Base-by-base conservation (phyloP, 148 eudicot genomes). In the Fallopia convolvulus region DNA sequence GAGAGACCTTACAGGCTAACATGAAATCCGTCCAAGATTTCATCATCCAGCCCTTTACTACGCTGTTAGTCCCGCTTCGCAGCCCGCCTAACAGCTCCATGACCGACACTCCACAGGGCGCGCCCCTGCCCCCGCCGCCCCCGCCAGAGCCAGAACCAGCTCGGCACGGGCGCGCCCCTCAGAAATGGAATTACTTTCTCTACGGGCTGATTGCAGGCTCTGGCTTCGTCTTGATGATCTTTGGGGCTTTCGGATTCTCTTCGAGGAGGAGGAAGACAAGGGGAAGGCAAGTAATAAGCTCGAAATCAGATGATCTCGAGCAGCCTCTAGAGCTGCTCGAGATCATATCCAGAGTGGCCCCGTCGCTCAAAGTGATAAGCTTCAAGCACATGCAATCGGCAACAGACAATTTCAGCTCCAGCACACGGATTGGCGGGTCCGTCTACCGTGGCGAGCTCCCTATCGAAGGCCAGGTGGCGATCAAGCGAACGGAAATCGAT, bases 321-420 rank as follows among this genome's bases (percentile, higher is more conserved):
- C 49, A 72, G 5, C 47, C 47, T 3, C 50, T 72, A 15, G 79
- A 84, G 47, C 74, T 86, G 20, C 61, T 83, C 13, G 78, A 79
- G 47, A 83, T 77, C 55, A 87, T 89, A 55, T 79, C 86, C 2
- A 72, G 72, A n/a, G 75, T 85, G 32, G 90, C 88, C 39, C 84
- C 81, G 73, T 81, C 80, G 4, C 41, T 91, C 74, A 85, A 85
- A 77, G 80, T 91, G 18, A 90, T 82, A 47, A 83, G 76, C 33
- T 84, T 86, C 77, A 84, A 88, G 76, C 92, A 93, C 23, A 13
- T 91, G 77, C 86, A 83, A 72, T 79, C 77, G 2, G 91, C 90
- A 36, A 91, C 94, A 20, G 87, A 83, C 9, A 81, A 87, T 70
- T 93, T 93, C 83, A 82, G 84, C 76, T 77, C 85, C 2, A 71